Evolutionary conservation across 208 protist species (phyloP).

Genomic region (Trypanosoma mega): DNA sequence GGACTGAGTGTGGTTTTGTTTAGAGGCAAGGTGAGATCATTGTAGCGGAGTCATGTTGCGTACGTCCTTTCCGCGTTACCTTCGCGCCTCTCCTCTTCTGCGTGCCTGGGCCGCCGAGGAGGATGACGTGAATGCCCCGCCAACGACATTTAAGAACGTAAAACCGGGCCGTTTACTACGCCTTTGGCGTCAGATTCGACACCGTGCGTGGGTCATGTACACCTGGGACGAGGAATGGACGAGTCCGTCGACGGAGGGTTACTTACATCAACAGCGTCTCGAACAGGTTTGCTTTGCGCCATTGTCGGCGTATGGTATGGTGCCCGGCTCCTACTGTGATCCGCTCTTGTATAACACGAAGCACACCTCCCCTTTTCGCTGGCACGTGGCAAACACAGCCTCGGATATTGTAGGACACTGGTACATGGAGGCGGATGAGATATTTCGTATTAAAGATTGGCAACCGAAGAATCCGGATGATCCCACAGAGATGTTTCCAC

Average conservation of each 20-base stretch:
- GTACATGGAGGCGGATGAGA: constrained; percentile 90
- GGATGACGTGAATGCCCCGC: constrained; percentile 76
- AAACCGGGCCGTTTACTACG: constrained; percentile 78
- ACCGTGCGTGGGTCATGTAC: constrained; percentile 79
- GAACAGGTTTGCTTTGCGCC: constrained; percentile 90
- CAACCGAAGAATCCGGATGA: constrained; percentile 87
- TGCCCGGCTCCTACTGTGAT: constrained; percentile 88
- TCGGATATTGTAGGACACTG: constrained; percentile 89
- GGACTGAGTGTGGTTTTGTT: not conserved
- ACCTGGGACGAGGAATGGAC: constrained; percentile 89
- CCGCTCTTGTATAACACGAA: constrained; percentile 92
- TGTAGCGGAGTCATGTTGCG: constrained; percentile 35
- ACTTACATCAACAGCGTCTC: constrained; percentile 84
- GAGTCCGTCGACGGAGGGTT: constrained; percentile 71
- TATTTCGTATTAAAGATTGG: constrained; percentile 89
- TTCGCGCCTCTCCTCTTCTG: constrained; percentile 60
- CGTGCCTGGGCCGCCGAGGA: constrained; percentile 87
- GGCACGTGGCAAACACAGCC: constrained; percentile 78
- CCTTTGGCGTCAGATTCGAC: constrained; percentile 84
- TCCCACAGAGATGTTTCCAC: constrained; percentile 89
- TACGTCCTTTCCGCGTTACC: constrained; percentile 20
- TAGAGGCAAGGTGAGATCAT: not conserved
- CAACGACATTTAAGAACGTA: constrained; percentile 90
- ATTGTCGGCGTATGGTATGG: constrained; percentile 87
- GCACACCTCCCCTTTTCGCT: constrained; percentile 88